Percentiles rank a stretch among this genome's conserved stretches.
phyloP scores from a whole-genome alignment of 2,329 filamentous ascomycete species.

The Madurella fahalii region DNA sequence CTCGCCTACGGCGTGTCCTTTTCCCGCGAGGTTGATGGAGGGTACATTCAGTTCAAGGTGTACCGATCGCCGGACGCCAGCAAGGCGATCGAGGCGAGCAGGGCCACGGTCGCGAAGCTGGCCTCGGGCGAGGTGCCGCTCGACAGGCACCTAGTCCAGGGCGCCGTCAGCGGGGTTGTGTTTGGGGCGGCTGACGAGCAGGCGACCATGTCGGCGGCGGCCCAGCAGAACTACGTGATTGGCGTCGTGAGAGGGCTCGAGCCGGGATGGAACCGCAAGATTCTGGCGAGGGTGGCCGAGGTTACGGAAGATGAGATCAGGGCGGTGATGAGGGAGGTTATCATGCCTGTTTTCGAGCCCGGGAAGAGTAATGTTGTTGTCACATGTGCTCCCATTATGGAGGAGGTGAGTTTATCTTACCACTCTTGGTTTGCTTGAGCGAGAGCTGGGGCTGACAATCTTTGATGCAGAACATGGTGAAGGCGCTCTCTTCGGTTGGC shows the following conservation, averaged over 20 bases:
- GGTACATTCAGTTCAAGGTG: conserved; percentile 76
- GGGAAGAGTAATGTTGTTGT: conserved; percentile 80
- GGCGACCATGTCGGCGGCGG: conserved; percentile 76
- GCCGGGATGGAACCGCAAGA: conserved; percentile 70
- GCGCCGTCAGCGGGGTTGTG: conserved; percentile 85
- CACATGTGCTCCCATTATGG: conserved; percentile 81
- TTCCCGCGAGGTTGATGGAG: conserved; percentile 70
- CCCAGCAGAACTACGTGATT: conserved; percentile 76
- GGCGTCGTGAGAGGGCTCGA: conserved; percentile 73
- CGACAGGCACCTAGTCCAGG: conserved; percentile 79
- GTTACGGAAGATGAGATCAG: conserved; percentile 76
- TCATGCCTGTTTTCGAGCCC: conserved; percentile 76
- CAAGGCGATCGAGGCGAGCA: conserved; percentile 77
- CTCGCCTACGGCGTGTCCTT: conserved; percentile 88
- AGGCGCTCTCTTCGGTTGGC: conserved; percentile 68
- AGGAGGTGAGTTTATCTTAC: conserved; percentile 60
- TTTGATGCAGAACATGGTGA: conserved; percentile 61
- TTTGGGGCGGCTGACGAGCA: conserved; percentile 84
- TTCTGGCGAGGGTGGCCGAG: conserved; percentile 71
- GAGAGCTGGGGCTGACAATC: conserved; percentile 23
- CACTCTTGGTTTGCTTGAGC: conserved; percentile 8
- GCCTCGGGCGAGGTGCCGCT: conserved; percentile 67
- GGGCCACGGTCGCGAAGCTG: conserved; percentile 69
- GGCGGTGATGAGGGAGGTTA: conserved; percentile 65
- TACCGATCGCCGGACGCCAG: conserved; percentile 87